Base-by-base conservation (phyloP, 2,329 filamentous ascomycete genomes). In the Fusarium nanum region DNA sequence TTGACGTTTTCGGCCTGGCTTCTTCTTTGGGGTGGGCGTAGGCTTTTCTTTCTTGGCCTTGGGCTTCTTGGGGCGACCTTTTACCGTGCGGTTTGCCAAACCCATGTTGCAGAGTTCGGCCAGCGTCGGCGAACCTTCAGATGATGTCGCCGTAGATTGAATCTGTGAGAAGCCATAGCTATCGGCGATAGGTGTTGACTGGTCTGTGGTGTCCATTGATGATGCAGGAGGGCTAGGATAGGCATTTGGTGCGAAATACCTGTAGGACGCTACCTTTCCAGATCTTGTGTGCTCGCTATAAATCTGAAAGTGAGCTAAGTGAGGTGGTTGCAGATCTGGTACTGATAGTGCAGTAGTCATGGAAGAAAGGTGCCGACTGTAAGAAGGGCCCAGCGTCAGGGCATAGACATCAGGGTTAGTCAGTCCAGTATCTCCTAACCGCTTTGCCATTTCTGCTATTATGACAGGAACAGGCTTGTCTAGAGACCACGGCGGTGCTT, bases 321-420 rank as follows among this genome's bases (percentile, higher is more conserved):
- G 72, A 37, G 52, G 32, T 7, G 80, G 80, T 42, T 82, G 80
- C 6, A 79, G 61, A 22, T 67, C 71, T 3, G 77, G 63, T 3
- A 74, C 73, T 2, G 80, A 77, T 41, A 81, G 72, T 13, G 78
- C 76, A 7, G 76, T 76, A 7, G 80, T 81, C 72, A 81, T 72
- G 7, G 79, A 78, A 4, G 80, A 80, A 9, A 82, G 70, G 47
- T 77, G 81, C 23, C 80, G 77, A 42, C 77, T 80, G 56, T 81
- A 82, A 7, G 78, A 76, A 22, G 76, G 67, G 4, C 80, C 80
- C 5, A 81, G 60, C 3, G 80, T 81, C 44, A 81, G 63, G 12
- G 73, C 76, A 62, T 80, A 81, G 7, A 81, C 73, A 44, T 80
- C 79, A 1, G 79, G 78, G 56, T 82, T 82, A 11, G 78, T 80